Base-by-base conservation (phyloP, 2,329 filamentous ascomycete genomes). In the Ophiostoma australiae region DNA sequence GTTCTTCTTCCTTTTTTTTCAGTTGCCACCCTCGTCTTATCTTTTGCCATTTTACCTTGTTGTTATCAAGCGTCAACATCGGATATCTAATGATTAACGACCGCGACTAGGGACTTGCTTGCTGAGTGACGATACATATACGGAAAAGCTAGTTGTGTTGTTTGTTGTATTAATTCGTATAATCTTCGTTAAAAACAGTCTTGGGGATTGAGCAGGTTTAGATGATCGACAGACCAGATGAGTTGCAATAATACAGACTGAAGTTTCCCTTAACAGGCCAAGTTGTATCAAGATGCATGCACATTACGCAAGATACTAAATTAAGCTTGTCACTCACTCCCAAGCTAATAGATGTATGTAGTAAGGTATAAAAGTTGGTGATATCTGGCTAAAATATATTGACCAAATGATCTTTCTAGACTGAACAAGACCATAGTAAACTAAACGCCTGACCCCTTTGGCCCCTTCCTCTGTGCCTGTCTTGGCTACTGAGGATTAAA, bases 361-460 rank as follows among this genome's bases (percentile, higher is more conserved):
- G 44, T n/a, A 48, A 48, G 44, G 7, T 58, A 27, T 13, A 66
- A 23, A 23, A 11, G 4, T 66, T 27, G 33, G 11, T 66, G n/a
- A 23, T 35, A 23, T 66, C 11, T 23, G 63, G 35, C 63, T 11
- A 66, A 37, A n/a, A 33, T 20, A 48, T 52, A 33, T 17, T 67
- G 27, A 55, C 31, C 48, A 52, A 13, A 20, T 39, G 66, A 70
- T 65, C 20, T 17, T 6, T 61, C 69, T 27, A 48, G 67, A 44
- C 67, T 48, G 39, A 52, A 52, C 35, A 52, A 63, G 70, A 13
- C 58, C 63, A 17, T 39, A 66, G 63, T 37, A 37, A 58, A 58
- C 52, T 58, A 11, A 71, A 73, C 72, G 72, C 72, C 72, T 61
- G 65, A 67, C 39, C 55, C 58, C 66, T 52, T 66, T 66, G 31